Base-by-base conservation (phyloP, 179 eudicot species). In the Silene noctiflora region DNA sequence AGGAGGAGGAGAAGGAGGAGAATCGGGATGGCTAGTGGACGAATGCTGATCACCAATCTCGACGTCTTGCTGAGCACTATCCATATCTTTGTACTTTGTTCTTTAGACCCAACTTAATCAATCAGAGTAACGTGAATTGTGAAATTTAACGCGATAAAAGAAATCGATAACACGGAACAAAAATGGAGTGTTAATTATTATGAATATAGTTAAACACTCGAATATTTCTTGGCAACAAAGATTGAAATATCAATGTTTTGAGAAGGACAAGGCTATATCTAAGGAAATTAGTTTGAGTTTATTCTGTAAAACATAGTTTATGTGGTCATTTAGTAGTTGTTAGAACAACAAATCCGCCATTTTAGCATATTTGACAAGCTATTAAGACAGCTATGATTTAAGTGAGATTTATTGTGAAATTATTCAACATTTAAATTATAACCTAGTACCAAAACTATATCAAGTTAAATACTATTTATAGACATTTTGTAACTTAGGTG, bases 221-320 rank as follows among this genome's bases (percentile, higher is more conserved):
- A 22, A 12, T 0, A 13, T 11, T 70, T 48, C 39, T 24, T 20
- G 2, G 19, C 7, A 11, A 69, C 9, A 1, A 20, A 55, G 60
- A 25, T 25, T 25, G 73, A 20, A 42, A 7, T 4, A 53, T n/a
- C n/a, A 33, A 33, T 14, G 64, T 56, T 72, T 72, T 5, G 75
- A 72, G 75, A 72, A 72, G 27, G 24, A 6, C n/a, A 58, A 72
- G 75, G 75, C 75, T 58, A 72, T 21, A 58, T 58, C 19, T n/a
- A 72, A 58, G 75, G 75, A 58, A 58, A 22, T n/a, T 59, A 35
- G 75, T 59, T 72, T 59, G 46, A 58, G 48, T 59, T 59, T 39
- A 65, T 29, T 11, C 24, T 65, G 35, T 64, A 27, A 64, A 64
- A 27, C 68, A 27, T 65, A 13, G 46, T 68, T 68, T 68, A 68